Evolutionary conservation across 306 rosid species (phyloP).

Genomic region (Glycine tomentella): DNA sequence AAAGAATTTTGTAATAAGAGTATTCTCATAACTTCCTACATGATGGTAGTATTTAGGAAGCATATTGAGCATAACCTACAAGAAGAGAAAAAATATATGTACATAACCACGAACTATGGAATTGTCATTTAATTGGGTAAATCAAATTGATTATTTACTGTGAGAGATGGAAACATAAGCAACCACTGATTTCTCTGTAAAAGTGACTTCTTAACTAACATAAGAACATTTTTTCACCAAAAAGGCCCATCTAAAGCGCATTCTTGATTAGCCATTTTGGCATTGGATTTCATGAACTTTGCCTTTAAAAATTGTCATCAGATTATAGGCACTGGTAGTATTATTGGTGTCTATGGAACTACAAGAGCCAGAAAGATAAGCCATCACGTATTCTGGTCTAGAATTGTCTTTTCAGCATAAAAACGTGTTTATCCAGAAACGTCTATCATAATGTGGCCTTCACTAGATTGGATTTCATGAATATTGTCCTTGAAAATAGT

Average conservation of each 20-base stretch:
- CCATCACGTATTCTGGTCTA: background rate
- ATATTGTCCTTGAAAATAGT: background rate
- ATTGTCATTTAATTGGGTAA: constrained; percentile 14
- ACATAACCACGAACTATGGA: constrained; percentile 26
- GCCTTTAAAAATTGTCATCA: constrained; percentile 9
- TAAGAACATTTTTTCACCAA: background rate
- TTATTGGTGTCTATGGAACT: background rate
- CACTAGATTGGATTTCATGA: background rate
- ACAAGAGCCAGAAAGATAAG: background rate
- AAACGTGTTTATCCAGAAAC: background rate
- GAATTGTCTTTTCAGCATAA: background rate
- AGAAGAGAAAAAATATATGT: constrained; percentile 25
- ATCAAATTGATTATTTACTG: background rate
- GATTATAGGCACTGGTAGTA: constrained; percentile 13
- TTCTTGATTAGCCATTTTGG: constrained; percentile 17
- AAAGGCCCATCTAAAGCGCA: background rate
- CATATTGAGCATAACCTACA: constrained; percentile 89
- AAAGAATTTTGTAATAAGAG: constrained; percentile 91
- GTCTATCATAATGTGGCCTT: background rate
- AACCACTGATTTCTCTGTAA: background rate
- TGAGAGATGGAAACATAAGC: constrained; percentile 10
- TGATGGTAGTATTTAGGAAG: constrained; percentile 84
- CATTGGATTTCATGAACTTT: constrained; percentile 15
- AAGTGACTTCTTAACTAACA: background rate
- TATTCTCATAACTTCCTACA: constrained; percentile 79